phyloP scores from a whole-genome alignment of 345 rosid genomes.

The Abelmoschus esculentus region DNA sequence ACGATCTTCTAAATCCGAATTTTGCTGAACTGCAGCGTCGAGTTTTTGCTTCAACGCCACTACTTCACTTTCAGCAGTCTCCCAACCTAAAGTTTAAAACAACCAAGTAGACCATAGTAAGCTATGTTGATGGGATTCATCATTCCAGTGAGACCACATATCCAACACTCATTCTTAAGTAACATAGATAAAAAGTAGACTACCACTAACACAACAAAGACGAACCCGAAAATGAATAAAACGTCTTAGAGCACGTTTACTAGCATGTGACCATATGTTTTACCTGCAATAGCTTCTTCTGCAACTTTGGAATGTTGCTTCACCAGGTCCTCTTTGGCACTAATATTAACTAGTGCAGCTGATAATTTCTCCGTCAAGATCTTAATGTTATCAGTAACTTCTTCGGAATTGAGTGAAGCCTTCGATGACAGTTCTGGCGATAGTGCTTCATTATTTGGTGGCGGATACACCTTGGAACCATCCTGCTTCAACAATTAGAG shows the following conservation, averaged over 20 bases:
- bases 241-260: not conserved
- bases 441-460: constrained; percentile 36
- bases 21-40: constrained; percentile 40
- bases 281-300: constrained; percentile 97
- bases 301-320: constrained; percentile 93
- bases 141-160: not conserved
- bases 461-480: constrained; percentile 32
- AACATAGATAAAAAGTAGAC: not conserved
- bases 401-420: constrained; percentile 32
- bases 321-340: constrained; percentile 83
- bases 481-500: constrained; percentile 39
- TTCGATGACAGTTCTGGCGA: constrained; percentile 51
- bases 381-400: constrained; percentile 39
- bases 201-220: not conserved
- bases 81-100: constrained; percentile 57
- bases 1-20: constrained; percentile 56
- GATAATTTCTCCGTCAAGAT: constrained; percentile 63
- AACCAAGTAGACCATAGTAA: not conserved
- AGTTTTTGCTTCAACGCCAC: constrained; percentile 54
- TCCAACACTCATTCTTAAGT: not conserved
- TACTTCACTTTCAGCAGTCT: constrained; percentile 78
- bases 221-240: not conserved
- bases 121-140: not conserved
- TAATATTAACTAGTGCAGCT: constrained; percentile 69
- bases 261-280: not conserved